A percentile compares a stretch with the other conserved stretches of the same genome.
These are phyloP conservation scores for Dactylellina haptotyla DNA, from an alignment of 2,329 filamentous ascomycete genomes.

Conservation along the genomic window DNA sequence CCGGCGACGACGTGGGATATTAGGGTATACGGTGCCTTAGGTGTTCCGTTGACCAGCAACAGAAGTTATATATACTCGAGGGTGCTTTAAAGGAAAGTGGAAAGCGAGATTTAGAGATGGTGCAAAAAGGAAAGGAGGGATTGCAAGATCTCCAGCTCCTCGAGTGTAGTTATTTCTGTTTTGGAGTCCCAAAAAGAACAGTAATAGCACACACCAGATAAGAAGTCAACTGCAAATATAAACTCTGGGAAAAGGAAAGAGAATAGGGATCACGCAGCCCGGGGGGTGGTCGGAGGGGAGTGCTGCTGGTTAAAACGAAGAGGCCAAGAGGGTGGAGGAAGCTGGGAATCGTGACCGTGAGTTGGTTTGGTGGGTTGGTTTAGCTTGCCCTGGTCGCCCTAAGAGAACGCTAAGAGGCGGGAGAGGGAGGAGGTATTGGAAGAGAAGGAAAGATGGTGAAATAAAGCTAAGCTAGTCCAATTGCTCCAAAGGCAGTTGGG, in stretches of 20 bases:
- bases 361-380: slow-evolving; percentile 13
- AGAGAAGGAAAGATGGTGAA: slow-evolving; percentile 59
- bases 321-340: slow-evolving; percentile 57
- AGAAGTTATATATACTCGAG: slow-evolving; percentile 44
- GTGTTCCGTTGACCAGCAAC: slow-evolving; percentile 58
- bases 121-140: slow-evolving; percentile 17
- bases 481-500: slow-evolving; percentile 57
- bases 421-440: slow-evolving; percentile 70
- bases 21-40: slow-evolving; percentile 28
- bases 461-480: background rate
- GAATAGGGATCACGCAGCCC: slow-evolving; percentile 34
- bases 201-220: slow-evolving; percentile 40
- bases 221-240: slow-evolving; percentile 54
- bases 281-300: slow-evolving; percentile 58
- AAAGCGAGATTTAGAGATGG: slow-evolving; percentile 41
- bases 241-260: slow-evolving; percentile 19
- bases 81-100: slow-evolving; percentile 17
- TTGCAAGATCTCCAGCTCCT: slow-evolving; percentile 47
- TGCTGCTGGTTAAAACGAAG: slow-evolving; percentile 56
- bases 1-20: slow-evolving; percentile 8
- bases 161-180: slow-evolving; percentile 35
- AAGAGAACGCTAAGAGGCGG: slow-evolving; percentile 64
- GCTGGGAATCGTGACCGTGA: slow-evolving; percentile 58
- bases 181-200: slow-evolving; percentile 36
- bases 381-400: slow-evolving; percentile 21